Base-by-base conservation (phyloP, 2,329 filamentous ascomycete genomes). In the Achaetomium macrosporum region DNA sequence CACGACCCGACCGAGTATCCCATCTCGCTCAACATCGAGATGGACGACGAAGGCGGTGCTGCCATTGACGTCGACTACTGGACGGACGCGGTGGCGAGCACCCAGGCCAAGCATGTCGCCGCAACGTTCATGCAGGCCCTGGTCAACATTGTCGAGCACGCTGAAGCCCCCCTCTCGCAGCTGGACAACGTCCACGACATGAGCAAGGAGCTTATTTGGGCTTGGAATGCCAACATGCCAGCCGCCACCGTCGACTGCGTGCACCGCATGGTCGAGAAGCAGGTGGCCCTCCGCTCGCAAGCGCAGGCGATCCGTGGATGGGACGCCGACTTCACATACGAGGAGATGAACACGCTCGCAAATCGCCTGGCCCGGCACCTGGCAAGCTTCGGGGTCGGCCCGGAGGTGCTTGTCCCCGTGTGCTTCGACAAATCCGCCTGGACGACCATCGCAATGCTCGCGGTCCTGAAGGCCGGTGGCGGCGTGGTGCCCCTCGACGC, bases 241-340 rank as follows among this genome's bases (percentile, higher is more conserved):
- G 19, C 54, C 13, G 46, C 55, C 11, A 59, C 56, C 1, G 41
- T 20, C 0, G 57, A 57, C 1, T 61, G 58, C 47, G 29, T 63
- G 2, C 61, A 63, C 42, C 47, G 37, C n/a, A 59, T 59, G 56
- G 59, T 63, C 7, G 57, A 59, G 55, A 56, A 52, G 41, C 60
- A 63, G 44, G 57, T 58, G 9, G 48, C 49, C 5, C 16, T 53
- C 25, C 52, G 54, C 4, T 73, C 75, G 1, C 58, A 70, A n/a
- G 65, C 67, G 5, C 50, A 52, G 11, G 50, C 50, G 5, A 47
- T 52, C 31, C 44, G 44, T 10, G 50, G 57, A 5, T 62, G 60
- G 61, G 59, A 64, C 35, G 57, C 52, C 5, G 44, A 47, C 30
- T 52, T 47, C 31, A 15, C 60, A 1, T 64, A 61, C 39, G 42